Conservation (phyloP, 2,329 filamentous ascomycete genomes). For the Lecanicillium sp. region DNA sequence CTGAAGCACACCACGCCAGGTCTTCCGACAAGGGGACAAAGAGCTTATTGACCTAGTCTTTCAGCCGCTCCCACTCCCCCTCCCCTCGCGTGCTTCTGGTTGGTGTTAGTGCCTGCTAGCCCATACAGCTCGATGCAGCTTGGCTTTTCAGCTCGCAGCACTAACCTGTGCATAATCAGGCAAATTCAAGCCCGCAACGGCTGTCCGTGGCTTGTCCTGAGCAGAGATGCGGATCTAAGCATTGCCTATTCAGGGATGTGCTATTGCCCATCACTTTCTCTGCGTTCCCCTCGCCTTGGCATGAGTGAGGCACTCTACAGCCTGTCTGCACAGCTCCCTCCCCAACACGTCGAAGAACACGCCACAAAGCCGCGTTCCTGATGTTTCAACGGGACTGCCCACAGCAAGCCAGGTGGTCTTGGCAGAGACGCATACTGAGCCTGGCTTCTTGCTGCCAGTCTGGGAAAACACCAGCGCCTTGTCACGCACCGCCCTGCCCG, state of each 20-base stretch:
- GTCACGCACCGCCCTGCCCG: no score
- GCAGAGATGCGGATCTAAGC: neutral
- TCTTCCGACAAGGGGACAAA: no score
- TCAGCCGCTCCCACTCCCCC: conserved; percentile 2
- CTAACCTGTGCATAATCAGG: neutral
- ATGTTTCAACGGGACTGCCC: no score
- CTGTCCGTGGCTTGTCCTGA: neutral
- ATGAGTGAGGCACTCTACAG: neutral
- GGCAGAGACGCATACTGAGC: no score
- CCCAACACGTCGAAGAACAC: no score
- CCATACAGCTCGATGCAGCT: conserved; percentile 5
- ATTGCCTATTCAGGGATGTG: neutral
- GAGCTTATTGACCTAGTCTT: neutral
- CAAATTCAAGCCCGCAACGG: neutral
- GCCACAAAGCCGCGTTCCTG: no score
- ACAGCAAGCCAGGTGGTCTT: no score
- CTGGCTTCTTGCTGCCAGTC: no score
- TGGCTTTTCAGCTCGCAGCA: conserved; percentile 5
- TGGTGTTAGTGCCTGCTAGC: conserved; percentile 6
- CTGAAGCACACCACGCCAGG: neutral
- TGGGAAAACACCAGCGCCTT: no score
- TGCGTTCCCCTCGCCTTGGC: neutral
- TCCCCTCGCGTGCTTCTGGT: neutral
- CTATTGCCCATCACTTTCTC: neutral
- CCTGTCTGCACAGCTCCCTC: no score